A percentile compares a stretch with the other conserved stretches of the same genome.
phyloP scores from a whole-genome alignment of 2,329 filamentous ascomycete genomes.

The Dothistroma septosporum region DNA sequence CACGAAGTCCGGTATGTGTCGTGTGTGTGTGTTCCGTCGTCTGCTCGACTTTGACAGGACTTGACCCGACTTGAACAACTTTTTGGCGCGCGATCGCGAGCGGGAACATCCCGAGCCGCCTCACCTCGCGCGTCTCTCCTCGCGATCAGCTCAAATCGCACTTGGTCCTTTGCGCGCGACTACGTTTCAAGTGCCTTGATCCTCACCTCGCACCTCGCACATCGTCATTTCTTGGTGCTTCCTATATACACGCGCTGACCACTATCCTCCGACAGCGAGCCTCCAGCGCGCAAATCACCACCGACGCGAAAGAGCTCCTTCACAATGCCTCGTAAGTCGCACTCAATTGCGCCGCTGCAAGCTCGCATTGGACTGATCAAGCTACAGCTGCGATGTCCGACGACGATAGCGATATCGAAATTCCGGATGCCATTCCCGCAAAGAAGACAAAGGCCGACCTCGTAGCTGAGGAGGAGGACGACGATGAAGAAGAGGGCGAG shows the following conservation, averaged over 20 bases:
- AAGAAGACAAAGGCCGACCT: slow-evolving; percentile 23
- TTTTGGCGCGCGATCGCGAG: background rate
- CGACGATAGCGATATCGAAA: slow-evolving; percentile 34
- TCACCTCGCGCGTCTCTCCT: background rate
- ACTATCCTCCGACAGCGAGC: background rate
- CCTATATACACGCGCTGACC: background rate
- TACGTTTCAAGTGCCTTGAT: background rate
- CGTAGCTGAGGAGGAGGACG: slow-evolving; percentile 34
- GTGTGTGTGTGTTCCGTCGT: background rate
- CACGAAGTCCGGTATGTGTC: background rate
- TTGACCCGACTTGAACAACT: background rate
- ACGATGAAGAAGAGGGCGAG: slow-evolving; percentile 46
- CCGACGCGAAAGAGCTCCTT: slow-evolving; percentile 2
- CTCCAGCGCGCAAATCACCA: background rate
- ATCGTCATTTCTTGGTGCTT: background rate
- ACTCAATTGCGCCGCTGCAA: background rate
- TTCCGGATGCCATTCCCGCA: slow-evolving; percentile 29
- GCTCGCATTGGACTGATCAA: slow-evolving; percentile 1
- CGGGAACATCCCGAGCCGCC: too few relatives aligned
- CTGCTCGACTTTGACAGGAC: background rate
- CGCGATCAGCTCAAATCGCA: background rate
- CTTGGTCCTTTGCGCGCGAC: background rate
- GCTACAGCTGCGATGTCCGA: slow-evolving; percentile 39
- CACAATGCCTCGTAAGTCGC: slow-evolving; percentile 12
- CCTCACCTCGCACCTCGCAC: background rate